Base-by-base conservation (phyloP, 805 yeast genomes). In the Saturnispora silvae region DNA sequence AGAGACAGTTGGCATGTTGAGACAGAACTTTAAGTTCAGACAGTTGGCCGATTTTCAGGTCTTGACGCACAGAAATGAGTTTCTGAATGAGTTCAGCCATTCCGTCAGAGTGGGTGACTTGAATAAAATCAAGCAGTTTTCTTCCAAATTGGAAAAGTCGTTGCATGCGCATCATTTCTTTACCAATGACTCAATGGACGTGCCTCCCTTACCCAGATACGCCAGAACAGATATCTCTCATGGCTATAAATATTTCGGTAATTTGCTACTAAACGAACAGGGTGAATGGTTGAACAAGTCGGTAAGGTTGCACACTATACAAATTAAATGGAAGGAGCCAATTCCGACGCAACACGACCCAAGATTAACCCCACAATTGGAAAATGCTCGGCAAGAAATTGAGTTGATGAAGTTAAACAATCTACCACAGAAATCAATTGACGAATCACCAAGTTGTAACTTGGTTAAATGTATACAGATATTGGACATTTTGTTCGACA, bases 41-140 rank as follows among this genome's bases (percentile, higher is more conserved):
- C 84, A 82, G 45, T 72, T 86, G 68, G 77, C 89, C 0, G 97
- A 87, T 57, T 89, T 85, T 55, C 97, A 92, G 54, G 70, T 72
- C 45, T 62, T 72, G 23, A 71, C 85, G 10, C 69, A 68, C 34
- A 68, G 72, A 46, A 77, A 80, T 11, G 53, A 61, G 2, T 70
- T 76, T 43, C 65, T 70, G 1, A 44, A 56, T 6, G 62, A 51
- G 17, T 56, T 70, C 33, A 48, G 59, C 25, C 39, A 47, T 1
- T 62, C 77, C 2, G 47, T 77, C 3, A 61, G 61, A 28, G 42
- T 54, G 0, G 70, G 74, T 6, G 56, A 70, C 44, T 54, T 66
- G 18, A 51, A 51, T 2, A 52, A 61, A 22, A 68, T 75, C 40
- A 60, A 60, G 37, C 40, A 51, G 6, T 56, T 75, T 32, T 61